phyloP scores from a whole-genome alignment of 1,139 yeast genomes.

The Saccharomyces uvarum region DNA sequence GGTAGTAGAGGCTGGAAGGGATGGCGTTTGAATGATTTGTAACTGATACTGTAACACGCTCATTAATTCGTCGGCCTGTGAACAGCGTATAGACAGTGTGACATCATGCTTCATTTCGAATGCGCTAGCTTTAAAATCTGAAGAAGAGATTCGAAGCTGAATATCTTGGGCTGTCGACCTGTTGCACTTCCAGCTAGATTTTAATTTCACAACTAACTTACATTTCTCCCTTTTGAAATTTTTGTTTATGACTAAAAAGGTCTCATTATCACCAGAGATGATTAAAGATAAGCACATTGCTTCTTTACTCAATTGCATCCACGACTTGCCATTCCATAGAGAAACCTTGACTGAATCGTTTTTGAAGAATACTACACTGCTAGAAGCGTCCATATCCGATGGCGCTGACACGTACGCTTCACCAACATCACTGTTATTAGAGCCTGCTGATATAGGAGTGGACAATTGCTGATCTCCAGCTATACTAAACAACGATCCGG shows the following conservation, averaged over 20 bases:
- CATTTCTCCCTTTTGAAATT: conserved; percentile 30
- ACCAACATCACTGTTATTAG: background rate
- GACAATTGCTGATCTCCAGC: conserved; percentile 5
- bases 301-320: conserved; percentile 15
- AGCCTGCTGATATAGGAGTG: conserved; percentile 2
- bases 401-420: conserved; percentile 10
- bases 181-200: conserved; percentile 21
- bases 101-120: conserved; percentile 5
- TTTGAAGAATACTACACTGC: conserved; percentile 13
- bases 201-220: conserved; percentile 16
- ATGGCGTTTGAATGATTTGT: conserved; percentile 11
- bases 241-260: conserved; percentile 79
- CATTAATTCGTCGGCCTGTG: conserved; percentile 16
- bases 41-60: conserved; percentile 20
- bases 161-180: conserved; percentile 31
- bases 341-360: conserved; percentile 15
- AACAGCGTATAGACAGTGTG: conserved; percentile 19
- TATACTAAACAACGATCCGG: conserved; percentile 5
- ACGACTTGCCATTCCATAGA: conserved; percentile 20
- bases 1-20: conserved; percentile 12
- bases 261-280: conserved; percentile 82
- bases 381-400: conserved; percentile 6
- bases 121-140: conserved; percentile 10
- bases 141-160: conserved; percentile 24
- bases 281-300: conserved; percentile 37